Percentiles rank a stretch among this genome's conserved stretches.
These are phyloP conservation scores for Craterostigma plantagineum DNA, from an alignment of 257 asterid species.

Conservation along the genomic window DNA sequence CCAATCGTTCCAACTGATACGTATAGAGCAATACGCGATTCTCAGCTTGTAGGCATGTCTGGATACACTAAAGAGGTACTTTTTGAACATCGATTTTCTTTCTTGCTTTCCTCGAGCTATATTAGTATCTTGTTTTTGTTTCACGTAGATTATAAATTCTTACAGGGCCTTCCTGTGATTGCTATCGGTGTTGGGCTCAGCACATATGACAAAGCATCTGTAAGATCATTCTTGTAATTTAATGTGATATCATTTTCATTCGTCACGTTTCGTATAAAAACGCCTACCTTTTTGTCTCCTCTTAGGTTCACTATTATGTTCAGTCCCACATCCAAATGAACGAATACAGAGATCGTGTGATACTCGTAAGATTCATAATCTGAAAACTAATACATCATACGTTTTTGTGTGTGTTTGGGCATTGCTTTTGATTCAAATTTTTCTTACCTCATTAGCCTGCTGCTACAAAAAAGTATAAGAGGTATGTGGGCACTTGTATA, in stretches of 20 bases:
- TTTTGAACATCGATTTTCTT: neutral
- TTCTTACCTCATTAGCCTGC: constrained; percentile 36
- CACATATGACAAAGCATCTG: constrained; percentile 5
- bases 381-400: too few species aligned
- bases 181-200: constrained; percentile 7
- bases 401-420: too few species aligned
- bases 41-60: constrained; percentile 51
- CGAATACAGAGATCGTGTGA: constrained; percentile 82
- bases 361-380: constrained; percentile 41
- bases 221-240: neutral
- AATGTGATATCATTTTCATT: neutral
- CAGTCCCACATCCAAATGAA: constrained; percentile 97
- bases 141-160: neutral
- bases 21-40: constrained; percentile 48
- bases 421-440: neutral
- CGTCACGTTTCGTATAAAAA: neutral
- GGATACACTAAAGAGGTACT: constrained; percentile 49
- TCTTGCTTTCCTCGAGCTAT: neutral
- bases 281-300: neutral
- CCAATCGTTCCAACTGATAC: constrained; percentile 40
- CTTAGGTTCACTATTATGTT: constrained; percentile 66
- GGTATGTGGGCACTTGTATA: constrained; percentile 54
- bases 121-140: neutral
- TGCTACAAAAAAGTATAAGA: constrained; percentile 44
- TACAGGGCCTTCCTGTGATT: constrained; percentile 7